Conservation (phyloP, 805 yeast species). For the Candida glaebosa region DNA sequence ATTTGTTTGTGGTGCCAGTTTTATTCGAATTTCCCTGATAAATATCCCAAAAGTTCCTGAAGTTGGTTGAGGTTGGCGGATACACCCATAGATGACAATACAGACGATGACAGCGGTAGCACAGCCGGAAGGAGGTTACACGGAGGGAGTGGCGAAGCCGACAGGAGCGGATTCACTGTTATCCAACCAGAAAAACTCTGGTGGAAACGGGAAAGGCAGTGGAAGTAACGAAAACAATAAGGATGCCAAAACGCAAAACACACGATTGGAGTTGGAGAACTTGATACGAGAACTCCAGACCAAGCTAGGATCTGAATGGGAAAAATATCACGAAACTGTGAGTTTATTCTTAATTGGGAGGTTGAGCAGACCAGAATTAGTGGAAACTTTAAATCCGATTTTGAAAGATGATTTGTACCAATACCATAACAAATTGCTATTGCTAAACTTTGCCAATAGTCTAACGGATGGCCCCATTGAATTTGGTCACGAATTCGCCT, state of each 20-base stretch:
- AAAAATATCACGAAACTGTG: constrained; percentile 73
- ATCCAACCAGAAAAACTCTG: neutral
- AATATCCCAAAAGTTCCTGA: neutral
- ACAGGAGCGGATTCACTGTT: neutral
- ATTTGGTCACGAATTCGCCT: constrained; percentile 39
- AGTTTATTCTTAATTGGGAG: constrained; percentile 76
- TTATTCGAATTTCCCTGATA: neutral
- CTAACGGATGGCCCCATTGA: constrained; percentile 71
- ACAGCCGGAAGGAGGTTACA: neutral
- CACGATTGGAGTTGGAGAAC: constrained; percentile 32
- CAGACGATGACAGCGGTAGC: neutral
- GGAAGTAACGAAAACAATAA: neutral
- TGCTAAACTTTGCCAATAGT: constrained; percentile 82
- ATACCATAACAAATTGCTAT: constrained; percentile 78
- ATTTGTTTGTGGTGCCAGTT: neutral
- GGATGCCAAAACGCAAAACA: too few species aligned
- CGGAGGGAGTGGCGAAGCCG: neutral
- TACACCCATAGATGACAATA: neutral
- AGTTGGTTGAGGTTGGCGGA: neutral
- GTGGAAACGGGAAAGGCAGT: neutral
- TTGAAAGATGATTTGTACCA: constrained; percentile 45
- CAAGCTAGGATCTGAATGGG: constrained; percentile 80
- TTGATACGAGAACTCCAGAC: constrained; percentile 72
- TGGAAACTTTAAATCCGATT: constrained; percentile 53
- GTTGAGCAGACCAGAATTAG: constrained; percentile 72